Evolutionary conservation across 2,329 filamentous ascomycete species (phyloP), one percentile per base, ranked within the genome.

Genomic region (Myriangium duriaei): DNA sequence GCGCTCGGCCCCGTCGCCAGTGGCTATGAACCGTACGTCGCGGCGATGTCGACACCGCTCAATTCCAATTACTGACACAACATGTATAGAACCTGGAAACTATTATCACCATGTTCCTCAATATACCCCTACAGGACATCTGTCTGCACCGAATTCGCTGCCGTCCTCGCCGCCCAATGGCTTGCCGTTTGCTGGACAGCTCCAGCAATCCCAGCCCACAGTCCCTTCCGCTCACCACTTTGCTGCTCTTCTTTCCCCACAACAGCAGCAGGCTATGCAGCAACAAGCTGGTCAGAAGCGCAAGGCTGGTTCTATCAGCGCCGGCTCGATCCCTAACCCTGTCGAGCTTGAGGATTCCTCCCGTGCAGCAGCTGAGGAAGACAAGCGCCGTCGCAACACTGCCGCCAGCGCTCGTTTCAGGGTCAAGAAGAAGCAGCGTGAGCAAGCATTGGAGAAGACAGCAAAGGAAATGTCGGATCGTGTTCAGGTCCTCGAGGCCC

Each of bases 401-500:
- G 66, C 66, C 29, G 66, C 66, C 11, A 64, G 59, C 40, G 66
- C 66, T n/a, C 63, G 66, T 31, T 69, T 69, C 61, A 63, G 66
- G 32, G 60, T 69, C 44, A 69, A 69, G 60, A 69, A 69, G 64
- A 69, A 69, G 63, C 64, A 69, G 51, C 63, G 66, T 32, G 66
- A 69, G 52, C 63, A 66, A 47, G 63, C 60, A 5, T 59, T 69
- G 30, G 66, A 69, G 58, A 64, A 67, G 56, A 60, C 60, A 12
- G 59, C 64, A 34, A 67, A 67, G 53, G 66, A 68, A 36, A 68
- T 69, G 62, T 56, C 55, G 19, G 66, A 68, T 42, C 62, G 64
- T 47, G 62, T 68, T 37, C 52, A 48, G 30, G 45, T 54, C 11
- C 55, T 68, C 37, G 65, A 68, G 50, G 53, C 57, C 32, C 60